Base-by-base conservation (phyloP, 2,329 filamentous ascomycete species). In the Fusarium sp. region DNA sequence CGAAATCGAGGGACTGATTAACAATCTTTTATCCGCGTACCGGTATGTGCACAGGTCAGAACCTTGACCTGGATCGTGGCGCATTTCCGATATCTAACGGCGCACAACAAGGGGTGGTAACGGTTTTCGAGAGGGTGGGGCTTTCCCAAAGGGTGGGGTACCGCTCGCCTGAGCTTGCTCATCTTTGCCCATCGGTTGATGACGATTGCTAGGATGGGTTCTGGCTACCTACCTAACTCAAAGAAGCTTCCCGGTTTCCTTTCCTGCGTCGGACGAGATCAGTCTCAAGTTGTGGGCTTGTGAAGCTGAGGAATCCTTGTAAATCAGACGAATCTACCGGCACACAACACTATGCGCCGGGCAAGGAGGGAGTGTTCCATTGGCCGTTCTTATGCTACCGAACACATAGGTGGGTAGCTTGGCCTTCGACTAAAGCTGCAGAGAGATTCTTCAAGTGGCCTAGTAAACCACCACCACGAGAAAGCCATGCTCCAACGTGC, bases 61-160 rank as follows among this genome's bases (percentile, higher is more conserved):
- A 68, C 66, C 66, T 71, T 63, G 71, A 61, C 71, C 58, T 72
- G 50, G 58, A 73, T 61, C 58, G 70, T 74, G 72, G 72, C 72
- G 67, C 57, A 59, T 48, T 73, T 50, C 66, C 66, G 55, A 71
- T 69, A 70, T 68, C 58, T 70, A 74, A 74, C 70, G 71, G 63
- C 38, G 54, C 30, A 51, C 14, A 41, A 26, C 39, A 32, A 66
- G 57, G 59, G 50, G 62, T 66, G 66, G 66, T 68, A 73, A 63
- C 71, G 63, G 72, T 74, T 74, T 74, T 74, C 38, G 42, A 63
- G 58, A 54, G 61, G 59, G 66, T 62, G 71, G 71, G 63, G 36
- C 50, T n/a, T 57, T 56, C n/a, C 36, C 30, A 35, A 30, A 56
- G 30, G 47, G 63, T 59, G 71, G 72, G 42, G 67, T 61, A 53